Base-by-base conservation (phyloP, 768 basidiomycete genomes). In the Lanmaoa rubissima region DNA sequence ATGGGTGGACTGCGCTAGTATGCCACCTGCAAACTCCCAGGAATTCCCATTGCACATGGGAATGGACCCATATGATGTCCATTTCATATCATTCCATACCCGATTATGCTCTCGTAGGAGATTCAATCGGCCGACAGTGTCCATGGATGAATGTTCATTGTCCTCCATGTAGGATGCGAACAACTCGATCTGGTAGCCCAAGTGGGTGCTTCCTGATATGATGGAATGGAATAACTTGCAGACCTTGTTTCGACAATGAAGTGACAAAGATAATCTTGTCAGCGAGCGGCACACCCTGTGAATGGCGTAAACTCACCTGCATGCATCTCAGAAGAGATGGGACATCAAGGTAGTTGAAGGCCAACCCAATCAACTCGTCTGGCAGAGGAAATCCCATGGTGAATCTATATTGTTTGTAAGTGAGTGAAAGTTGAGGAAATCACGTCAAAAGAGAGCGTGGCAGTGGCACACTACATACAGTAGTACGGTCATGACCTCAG, bases 11-110 rank as follows among this genome's bases (percentile, higher is more conserved):
- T 71, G 69, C 1, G 65, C 70, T 24, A 76, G 62, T 17, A 76
- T 61, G 48, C 74, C 75, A 45, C 72, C 70, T 11, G 64, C 59
- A 45, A 76, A 60, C 49, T 75, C 75, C 74, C 75, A 75, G 21
- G 60, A 58, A 19, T 58, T 40, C 1, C 72, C 66, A 5, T 57
- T 50, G 24, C 47, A 43, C 53, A 65, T 60, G 8, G 60, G 50
- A 5, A 67, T 62, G 14, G 49, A 26, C 2, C 52, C 55, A 11
- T n/a, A 52, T 2, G 61, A 55, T 2, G 64, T 14, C 58, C 63
- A 72, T 6, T 54, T 11, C 52, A 75, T 56, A 26, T 61, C 17
- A 44, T 67, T 58, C 75, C 75, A 76, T 21, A 57, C 65, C 3
- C 55, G 59, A 19, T 68, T 70, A 41, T 74, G 53, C 13, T 65